A percentile compares a stretch with the other conserved stretches of the same genome.
Conservation (phyloP, 495 filamentous ascomycete species). For the Penicillium fimorum region DNA sequence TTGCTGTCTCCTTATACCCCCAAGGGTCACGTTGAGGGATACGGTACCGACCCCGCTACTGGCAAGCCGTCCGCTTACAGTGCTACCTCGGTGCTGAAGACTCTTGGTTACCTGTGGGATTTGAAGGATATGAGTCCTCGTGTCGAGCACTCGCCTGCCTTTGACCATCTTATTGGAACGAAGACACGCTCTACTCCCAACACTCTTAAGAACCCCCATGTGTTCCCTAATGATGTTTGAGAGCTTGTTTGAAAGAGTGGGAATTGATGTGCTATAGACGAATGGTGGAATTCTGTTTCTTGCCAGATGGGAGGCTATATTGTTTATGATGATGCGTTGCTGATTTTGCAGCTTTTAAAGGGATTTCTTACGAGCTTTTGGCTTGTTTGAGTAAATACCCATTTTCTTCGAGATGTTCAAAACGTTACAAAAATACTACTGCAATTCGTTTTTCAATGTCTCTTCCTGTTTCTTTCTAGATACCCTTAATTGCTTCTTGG, state of each 20-base stretch:
- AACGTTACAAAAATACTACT: not conserved
- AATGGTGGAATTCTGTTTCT: not conserved
- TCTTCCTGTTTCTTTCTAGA: too few relatives aligned
- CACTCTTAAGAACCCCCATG: conserved; percentile 23
- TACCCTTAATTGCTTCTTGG: too few relatives aligned
- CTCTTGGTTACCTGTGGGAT: conserved; percentile 48
- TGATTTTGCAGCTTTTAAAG: not conserved
- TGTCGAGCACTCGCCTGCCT: conserved; percentile 43
- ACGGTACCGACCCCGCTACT: conserved; percentile 36
- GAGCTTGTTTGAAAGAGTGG: too few relatives aligned
- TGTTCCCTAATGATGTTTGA: conserved; percentile 25
- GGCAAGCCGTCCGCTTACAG: conserved; percentile 39
- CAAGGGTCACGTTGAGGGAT: conserved; percentile 46
- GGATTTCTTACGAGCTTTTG: not conserved
- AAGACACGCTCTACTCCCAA: conserved; percentile 18
- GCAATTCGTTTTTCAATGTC: not conserved
- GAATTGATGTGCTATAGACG: not conserved
- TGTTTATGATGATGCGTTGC: not conserved
- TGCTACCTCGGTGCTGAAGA: conserved; percentile 44
- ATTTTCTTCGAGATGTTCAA: not conserved
- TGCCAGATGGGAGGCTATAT: not conserved
- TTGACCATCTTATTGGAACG: conserved; percentile 44
- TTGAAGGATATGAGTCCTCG: conserved; percentile 44
- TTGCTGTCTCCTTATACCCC: conserved; percentile 51
- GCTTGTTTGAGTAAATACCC: not conserved